A percentile compares a stretch with the other conserved stretches of the same genome.
Evolutionary conservation across 2,329 filamentous ascomycete species (phyloP).

Genomic region (Zymoseptoria brevis): DNA sequence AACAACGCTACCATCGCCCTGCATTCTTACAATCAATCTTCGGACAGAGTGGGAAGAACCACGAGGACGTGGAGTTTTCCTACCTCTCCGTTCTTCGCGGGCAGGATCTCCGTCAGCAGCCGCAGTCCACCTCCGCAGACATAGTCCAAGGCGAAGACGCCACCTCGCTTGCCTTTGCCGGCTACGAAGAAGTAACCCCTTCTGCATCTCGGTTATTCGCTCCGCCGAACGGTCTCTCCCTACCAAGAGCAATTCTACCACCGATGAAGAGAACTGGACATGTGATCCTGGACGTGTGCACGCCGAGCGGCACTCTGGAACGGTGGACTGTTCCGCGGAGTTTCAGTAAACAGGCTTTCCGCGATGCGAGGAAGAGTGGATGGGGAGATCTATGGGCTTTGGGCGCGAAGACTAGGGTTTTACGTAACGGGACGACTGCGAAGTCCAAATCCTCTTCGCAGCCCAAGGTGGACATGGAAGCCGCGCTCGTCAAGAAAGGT

Average conservation of each 20-base stretch:
- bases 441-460: conserved; percentile 4
- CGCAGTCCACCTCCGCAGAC: background rate
- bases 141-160: conserved; percentile 6
- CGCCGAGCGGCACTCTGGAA: conserved; percentile 74
- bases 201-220: too few species aligned
- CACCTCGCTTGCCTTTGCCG: conserved; percentile 1
- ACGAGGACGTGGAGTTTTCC: conserved; percentile 85
- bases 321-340: conserved; percentile 87
- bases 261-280: conserved; percentile 85
- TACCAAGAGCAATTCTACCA: conserved; percentile 70
- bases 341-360: conserved; percentile 74
- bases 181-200: background rate
- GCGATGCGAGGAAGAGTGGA: conserved; percentile 77
- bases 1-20: conserved; percentile 79
- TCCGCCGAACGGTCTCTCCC: conserved; percentile 47
- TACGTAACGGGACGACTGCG: conserved; percentile 34
- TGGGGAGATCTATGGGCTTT: conserved; percentile 97
- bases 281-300: conserved; percentile 85
- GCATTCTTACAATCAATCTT: conserved; percentile 71
- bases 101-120: conserved; percentile 44
- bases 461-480: conserved; percentile 6
- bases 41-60: conserved; percentile 61
- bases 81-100: conserved; percentile 83
- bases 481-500: conserved; percentile 11
- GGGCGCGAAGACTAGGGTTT: conserved; percentile 76